Evolutionary conservation across 345 rosid species (phyloP).

Genomic region (Luvunga scandens): DNA sequence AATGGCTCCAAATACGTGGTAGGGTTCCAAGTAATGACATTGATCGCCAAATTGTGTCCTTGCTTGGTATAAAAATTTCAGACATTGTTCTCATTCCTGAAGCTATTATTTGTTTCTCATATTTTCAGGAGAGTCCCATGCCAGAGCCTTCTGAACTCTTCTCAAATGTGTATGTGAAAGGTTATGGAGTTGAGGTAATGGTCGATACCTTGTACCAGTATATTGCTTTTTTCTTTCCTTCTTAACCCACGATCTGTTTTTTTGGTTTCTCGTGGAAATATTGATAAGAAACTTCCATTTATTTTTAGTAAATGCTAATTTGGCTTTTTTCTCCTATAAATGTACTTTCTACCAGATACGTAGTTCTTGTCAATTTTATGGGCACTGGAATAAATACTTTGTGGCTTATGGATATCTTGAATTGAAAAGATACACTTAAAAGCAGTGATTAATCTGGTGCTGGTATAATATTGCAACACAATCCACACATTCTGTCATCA

Average conservation of each 20-base stretch:
- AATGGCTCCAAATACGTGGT: neutral
- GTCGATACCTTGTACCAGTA: neutral
- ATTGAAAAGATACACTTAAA: neutral
- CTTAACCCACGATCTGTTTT: neutral
- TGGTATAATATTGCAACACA: neutral
- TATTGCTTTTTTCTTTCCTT: neutral
- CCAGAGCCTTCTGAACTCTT: slow-evolving; percentile 89
- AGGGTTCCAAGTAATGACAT: neutral
- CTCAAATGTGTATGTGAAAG: slow-evolving; percentile 75
- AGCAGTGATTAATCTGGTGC: neutral
- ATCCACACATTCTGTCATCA: neutral
- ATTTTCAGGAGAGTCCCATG: slow-evolving; percentile 86
- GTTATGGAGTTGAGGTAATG: slow-evolving; percentile 74
- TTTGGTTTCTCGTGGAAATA: neutral
- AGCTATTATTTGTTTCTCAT: slow-evolving; percentile 1
- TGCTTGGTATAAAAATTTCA: neutral
- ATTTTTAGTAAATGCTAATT: neutral
- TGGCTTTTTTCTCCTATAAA: too few species aligned
- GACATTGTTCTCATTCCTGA: neutral
- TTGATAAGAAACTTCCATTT: neutral
- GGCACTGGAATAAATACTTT: neutral
- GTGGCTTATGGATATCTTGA: neutral
- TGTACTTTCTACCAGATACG: neutral
- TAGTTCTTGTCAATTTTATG: neutral
- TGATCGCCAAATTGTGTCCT: neutral